Evolutionary conservation across 73 alveolate species (phyloP), one percentile per base, ranked within the genome.

Genomic region (Paramecium pentaurelia): DNA sequence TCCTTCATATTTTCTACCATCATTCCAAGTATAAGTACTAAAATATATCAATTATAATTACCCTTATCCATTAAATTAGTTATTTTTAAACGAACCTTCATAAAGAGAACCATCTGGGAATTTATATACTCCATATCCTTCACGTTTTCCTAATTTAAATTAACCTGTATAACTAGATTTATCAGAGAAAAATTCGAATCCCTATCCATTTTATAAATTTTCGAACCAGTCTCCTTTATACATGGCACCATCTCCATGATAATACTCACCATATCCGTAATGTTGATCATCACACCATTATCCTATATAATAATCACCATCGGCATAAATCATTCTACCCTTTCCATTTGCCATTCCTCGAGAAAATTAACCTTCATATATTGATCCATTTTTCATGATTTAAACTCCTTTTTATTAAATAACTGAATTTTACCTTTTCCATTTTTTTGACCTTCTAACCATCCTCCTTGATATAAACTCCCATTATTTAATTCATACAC

Each of bases 291-390:
- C 90, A 8, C 71, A 58, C 98, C 99, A 96, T 68, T 92, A 86
- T 32, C 99, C 99, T 47, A 73, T 95, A 86, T 95, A 96, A 77
- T 68, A 92, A 86, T 94, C 95, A 22, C 97, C 96, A 86, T 94
- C 96, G 49, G 71, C 86, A 95, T 96, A 96, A 58, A 94, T 92
- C 86, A 96, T 86, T 86, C 96, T 95, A 36, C 99, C 99, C 75
- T 60, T 73, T 6, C 99, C 99, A 85, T 97, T 96, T 1, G 98
- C 97, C 93, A 86, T 85, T 11, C 95, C 97, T 28, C 94, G 86
- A 1, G 71, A 77, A 40, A 77, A 89, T 8, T 71, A 47, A n/a
- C 94, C 94, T 71, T 89, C 80, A 51, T 71, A 89, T 10, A 89
- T 68, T 37, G 94, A 38, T 22, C 94, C 94, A 45, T 89, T 83